Percentiles rank a stretch among this genome's conserved stretches.
These are phyloP conservation scores for Coemansia sp. DNA, from an alignment of 192 early-diverging fungal species.

Conservation along the genomic window DNA sequence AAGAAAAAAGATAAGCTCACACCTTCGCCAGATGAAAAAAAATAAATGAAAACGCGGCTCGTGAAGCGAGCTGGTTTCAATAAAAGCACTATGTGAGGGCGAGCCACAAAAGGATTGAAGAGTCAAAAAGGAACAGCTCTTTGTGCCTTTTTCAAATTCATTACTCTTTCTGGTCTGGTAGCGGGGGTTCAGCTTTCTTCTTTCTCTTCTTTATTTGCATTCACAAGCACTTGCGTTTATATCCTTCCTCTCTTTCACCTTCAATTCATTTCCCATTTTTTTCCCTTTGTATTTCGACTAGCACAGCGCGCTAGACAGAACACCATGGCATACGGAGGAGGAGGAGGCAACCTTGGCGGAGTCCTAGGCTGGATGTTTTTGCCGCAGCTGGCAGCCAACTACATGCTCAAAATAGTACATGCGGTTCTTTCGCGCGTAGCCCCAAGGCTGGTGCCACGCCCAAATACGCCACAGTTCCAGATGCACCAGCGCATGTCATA, in stretches of 20 bases:
- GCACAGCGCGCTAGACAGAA: not conserved
- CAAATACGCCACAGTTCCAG: conserved; percentile 21
- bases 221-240: not conserved
- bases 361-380: conserved; percentile 45
- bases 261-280: not conserved
- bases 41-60: no score
- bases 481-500: conserved; percentile 45
- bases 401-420: conserved; percentile 26
- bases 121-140: not conserved
- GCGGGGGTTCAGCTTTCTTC: not conserved
- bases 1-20: not conserved
- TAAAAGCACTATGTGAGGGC: no score
- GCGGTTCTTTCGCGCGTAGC: conserved; percentile 28
- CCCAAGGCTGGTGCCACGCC: conserved; percentile 35
- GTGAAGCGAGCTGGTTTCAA: no score
- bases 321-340: not conserved
- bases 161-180: not conserved
- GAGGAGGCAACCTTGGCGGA: conserved; percentile 19
- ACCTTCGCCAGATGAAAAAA: no score
- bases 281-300: not conserved
- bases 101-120: not conserved
- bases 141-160: not conserved
- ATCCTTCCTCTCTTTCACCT: not conserved
- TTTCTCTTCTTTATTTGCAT: not conserved
- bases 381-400: conserved; percentile 37